Base-by-base conservation (phyloP, 495 filamentous ascomycete species). In the Cenococcum geophilum region DNA sequence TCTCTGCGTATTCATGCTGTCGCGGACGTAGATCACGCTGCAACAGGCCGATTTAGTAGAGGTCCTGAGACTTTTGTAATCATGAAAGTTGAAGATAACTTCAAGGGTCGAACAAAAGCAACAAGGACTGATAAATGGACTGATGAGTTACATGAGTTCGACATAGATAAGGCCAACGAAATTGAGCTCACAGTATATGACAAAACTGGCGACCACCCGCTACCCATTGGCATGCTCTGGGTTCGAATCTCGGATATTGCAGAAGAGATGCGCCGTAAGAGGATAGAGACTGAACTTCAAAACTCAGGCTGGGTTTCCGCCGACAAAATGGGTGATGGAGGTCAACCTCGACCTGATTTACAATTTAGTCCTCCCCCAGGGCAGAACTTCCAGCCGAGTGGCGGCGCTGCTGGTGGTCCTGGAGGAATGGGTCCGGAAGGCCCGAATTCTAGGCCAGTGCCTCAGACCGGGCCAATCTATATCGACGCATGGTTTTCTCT, bases 181-280 rank as follows among this genome's bases (percentile, higher is more conserved):
- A 88, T 99, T 56, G 93, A 99, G 71, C 81, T 99, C 48, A 97
- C 90, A 0, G 92, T 97, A 34, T 99, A 97, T 73, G 93, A 99
- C 70, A 96, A 96, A 75, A 81, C 85, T 23, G 86, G 87, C 64
- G 91, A 95, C 60, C 87, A 95, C 66, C 87, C 92, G 1, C 82
- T 95, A 49, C 93, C 93, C 40, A 95, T 99, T 64, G 93, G 88
- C 58, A 85, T 99, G 81, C 79, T 97, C 5, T 99, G 93, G 93
- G 82, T 99, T 62, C 82, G 93, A 45, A 92, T 99, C 69, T 92
- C 95, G 40, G 93, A 99, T 73, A 95, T 99, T 63, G 90, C 87
- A 25, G 93, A 99, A 68, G 93, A 97, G 73, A 92, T 97, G 80
- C 88, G 93, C 65, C 87, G 91, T 53, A 97, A 97, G 79, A 97